Evolutionary conservation across 2,329 filamentous ascomycete species (phyloP).

Genomic region (Thielaviopsis euricoi): DNA sequence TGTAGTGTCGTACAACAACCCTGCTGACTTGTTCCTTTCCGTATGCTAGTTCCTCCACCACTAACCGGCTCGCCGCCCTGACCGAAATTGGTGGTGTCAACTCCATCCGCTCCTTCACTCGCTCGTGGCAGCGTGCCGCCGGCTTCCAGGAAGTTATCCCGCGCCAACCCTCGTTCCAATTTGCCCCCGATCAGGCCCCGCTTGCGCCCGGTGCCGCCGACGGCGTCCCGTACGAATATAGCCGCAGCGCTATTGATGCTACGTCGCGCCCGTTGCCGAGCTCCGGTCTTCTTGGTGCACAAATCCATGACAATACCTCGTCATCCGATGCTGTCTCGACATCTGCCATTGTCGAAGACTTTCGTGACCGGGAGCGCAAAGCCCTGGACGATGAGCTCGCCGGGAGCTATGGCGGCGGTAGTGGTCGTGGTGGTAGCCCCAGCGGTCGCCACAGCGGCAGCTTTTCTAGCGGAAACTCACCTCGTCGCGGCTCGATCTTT

Average conservation of each 20-base stretch:
- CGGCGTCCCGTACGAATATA: slow-evolving; percentile 4
- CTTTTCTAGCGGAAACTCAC: slow-evolving; percentile 11
- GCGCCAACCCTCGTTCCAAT: slow-evolving; percentile 57
- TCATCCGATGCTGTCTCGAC: neutral
- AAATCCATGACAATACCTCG: slow-evolving; percentile 25
- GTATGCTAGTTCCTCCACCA: slow-evolving; percentile 37
- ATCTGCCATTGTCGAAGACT: slow-evolving; percentile 16
- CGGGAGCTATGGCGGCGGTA: neutral
- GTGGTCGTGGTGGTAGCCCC: neutral
- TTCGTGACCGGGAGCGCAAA: slow-evolving; percentile 32
- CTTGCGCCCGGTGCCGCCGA: slow-evolving; percentile 17
- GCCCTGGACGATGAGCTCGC: slow-evolving; percentile 27
- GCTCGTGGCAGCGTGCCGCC: slow-evolving; percentile 82
- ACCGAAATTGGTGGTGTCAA: slow-evolving; percentile 76
- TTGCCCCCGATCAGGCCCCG: slow-evolving; percentile 38
- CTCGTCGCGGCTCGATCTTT: slow-evolving; percentile 34
- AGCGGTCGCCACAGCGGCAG: slow-evolving; percentile 2
- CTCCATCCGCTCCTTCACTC: slow-evolving; percentile 83
- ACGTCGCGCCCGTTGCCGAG: slow-evolving; percentile 17
- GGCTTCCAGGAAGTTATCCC: slow-evolving; percentile 78
- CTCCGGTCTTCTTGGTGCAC: slow-evolving; percentile 34
- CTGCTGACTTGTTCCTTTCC: neutral
- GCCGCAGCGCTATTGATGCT: slow-evolving; percentile 12
- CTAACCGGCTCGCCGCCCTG: slow-evolving; percentile 37
- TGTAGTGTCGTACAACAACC: neutral